phyloP scores from a whole-genome alignment of 495 filamentous ascomycete species.

The Hyaloscypha bicolor region DNA sequence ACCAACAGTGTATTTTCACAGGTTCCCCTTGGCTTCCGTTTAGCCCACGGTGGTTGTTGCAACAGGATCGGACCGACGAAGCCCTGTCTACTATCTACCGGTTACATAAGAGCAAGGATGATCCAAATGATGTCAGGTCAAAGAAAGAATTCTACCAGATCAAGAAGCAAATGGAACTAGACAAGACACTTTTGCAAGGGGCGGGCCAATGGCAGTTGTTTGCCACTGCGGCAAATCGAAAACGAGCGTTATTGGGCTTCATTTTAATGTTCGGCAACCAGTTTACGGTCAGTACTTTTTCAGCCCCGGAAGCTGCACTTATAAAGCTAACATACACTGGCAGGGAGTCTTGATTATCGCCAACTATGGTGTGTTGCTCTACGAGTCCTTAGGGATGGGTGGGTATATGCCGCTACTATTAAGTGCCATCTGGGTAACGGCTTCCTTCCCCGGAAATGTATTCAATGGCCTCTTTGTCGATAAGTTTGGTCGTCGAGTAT shows the following conservation, averaged over 20 bases:
- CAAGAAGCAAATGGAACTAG: constrained; percentile 32
- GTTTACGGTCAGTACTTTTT: not conserved
- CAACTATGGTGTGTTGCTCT: constrained; percentile 55
- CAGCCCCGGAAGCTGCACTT: too few species aligned
- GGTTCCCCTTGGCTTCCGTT: constrained; percentile 34
- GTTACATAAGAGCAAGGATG: too few species aligned
- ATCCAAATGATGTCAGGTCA: constrained; percentile 3
- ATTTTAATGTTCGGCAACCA: constrained; percentile 30
- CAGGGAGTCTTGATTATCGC: constrained; percentile 31
- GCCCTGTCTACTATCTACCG: constrained; percentile 13
- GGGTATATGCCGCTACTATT: constrained; percentile 50
- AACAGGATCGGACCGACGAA: constrained; percentile 35
- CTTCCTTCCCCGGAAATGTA: constrained; percentile 49
- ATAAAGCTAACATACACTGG: not conserved
- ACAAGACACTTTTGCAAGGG: constrained; percentile 11
- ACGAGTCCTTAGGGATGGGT: constrained; percentile 46
- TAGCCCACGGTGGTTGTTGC: constrained; percentile 34
- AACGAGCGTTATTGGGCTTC: constrained; percentile 46
- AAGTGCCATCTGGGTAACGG: constrained; percentile 49
- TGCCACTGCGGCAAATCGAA: constrained; percentile 45
- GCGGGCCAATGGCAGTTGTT: constrained; percentile 39
- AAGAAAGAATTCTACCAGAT: constrained; percentile 35
- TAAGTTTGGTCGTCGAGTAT: constrained; percentile 45
- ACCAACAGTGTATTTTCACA: not conserved
- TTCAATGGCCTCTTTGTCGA: constrained; percentile 51